Conservation (phyloP, 2,329 filamentous ascomycete genomes). For the Keithomyces neogunnii region DNA sequence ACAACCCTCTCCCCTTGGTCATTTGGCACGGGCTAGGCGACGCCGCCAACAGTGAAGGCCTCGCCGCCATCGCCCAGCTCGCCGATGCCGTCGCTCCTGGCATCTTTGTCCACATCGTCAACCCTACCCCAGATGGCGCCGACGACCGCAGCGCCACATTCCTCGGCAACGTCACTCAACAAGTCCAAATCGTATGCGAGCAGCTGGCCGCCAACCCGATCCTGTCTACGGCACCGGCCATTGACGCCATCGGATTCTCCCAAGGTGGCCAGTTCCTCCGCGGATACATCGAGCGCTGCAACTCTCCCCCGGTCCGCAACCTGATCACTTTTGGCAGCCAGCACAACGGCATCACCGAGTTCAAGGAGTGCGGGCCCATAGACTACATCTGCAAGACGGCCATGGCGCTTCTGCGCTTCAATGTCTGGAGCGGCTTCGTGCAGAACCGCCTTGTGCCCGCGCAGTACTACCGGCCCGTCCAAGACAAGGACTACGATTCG, state of each 20-base stretch:
- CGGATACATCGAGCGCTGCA: slow-evolving; percentile 83
- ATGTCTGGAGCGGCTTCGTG: slow-evolving; percentile 72
- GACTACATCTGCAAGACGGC: slow-evolving; percentile 80
- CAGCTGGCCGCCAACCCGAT: slow-evolving; percentile 68
- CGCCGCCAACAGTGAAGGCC: slow-evolving; percentile 68
- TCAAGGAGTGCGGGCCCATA: slow-evolving; percentile 59
- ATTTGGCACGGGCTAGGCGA: slow-evolving; percentile 88
- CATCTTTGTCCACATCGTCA: slow-evolving; percentile 33
- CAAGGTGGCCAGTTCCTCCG: slow-evolving; percentile 96
- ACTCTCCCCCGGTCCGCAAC: slow-evolving; percentile 62
- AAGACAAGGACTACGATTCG: slow-evolving; percentile 47
- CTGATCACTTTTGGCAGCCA: slow-evolving; percentile 85
- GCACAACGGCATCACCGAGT: slow-evolving; percentile 85
- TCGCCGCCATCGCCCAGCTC: slow-evolving; percentile 66
- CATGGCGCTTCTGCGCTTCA: slow-evolving; percentile 67
- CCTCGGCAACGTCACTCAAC: slow-evolving; percentile 78
- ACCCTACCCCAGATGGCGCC: slow-evolving; percentile 31
- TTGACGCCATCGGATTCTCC: slow-evolving; percentile 90
- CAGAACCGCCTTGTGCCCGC: slow-evolving; percentile 80
- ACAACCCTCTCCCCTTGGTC: slow-evolving; percentile 75
- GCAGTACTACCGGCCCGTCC: slow-evolving; percentile 82
- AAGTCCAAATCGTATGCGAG: slow-evolving; percentile 70
- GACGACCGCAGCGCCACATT: slow-evolving; percentile 78
- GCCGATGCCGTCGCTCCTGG: slow-evolving; percentile 72
- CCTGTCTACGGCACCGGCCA: slow-evolving; percentile 68